phyloP scores from a whole-genome alignment of 1,139 yeast species.

The Suhomyces ambrosiae region DNA sequence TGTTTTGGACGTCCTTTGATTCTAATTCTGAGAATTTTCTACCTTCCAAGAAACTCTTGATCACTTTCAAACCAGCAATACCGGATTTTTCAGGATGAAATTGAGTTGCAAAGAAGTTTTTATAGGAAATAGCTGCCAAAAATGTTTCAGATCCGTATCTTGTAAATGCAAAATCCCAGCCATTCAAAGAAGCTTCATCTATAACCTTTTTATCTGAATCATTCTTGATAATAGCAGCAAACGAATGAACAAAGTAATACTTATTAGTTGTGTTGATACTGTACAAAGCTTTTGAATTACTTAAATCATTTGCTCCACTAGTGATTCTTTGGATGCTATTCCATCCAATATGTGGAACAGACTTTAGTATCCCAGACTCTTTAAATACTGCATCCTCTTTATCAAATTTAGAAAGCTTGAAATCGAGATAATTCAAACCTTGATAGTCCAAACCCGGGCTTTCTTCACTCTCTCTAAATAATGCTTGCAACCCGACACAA shows the following conservation, averaged over 20 bases:
- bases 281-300: constrained; percentile 43
- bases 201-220: constrained; percentile 31
- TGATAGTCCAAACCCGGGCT: constrained; percentile 49
- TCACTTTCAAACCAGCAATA: constrained; percentile 75
- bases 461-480: constrained; percentile 77
- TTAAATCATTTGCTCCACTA: constrained; percentile 19
- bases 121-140: constrained; percentile 78
- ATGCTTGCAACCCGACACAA: constrained; percentile 91
- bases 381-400: constrained; percentile 39
- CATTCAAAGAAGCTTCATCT: constrained; percentile 40
- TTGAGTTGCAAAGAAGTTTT: constrained; percentile 88
- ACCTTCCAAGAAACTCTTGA: constrained; percentile 69
- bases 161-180: constrained; percentile 80
- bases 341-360: constrained; percentile 98
- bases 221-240: constrained; percentile 63
- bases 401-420: constrained; percentile 61
- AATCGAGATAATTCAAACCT: constrained; percentile 59
- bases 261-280: constrained; percentile 66
- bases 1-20: constrained; percentile 22
- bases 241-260: constrained; percentile 94
- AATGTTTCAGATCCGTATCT: constrained; percentile 79
- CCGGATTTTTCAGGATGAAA: constrained; percentile 99
- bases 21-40: constrained; percentile 29
- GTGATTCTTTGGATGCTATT: constrained; percentile 44
- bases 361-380: constrained; percentile 42